These are phyloP conservation scores for Fusarium sp. DNA, from an alignment of 2,329 filamentous ascomycete species.

Conservation along the genomic window DNA sequence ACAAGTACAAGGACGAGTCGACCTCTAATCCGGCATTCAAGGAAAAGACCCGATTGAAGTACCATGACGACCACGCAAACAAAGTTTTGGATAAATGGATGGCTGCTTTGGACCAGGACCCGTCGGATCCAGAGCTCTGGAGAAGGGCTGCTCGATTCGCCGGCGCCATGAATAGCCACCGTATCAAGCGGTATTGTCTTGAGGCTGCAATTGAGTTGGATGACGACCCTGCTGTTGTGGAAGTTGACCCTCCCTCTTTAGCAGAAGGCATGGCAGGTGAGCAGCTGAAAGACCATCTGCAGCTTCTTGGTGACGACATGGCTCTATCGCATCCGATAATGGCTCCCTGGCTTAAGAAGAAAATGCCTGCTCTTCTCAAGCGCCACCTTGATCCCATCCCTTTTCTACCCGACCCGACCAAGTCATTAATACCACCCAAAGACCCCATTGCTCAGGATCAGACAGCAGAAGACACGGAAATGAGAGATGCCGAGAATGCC, in stretches of 20 bases:
- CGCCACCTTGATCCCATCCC: slow-evolving; percentile 70
- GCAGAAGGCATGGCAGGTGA: slow-evolving; percentile 72
- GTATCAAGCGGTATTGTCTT: slow-evolving; percentile 70
- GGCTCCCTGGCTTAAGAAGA: slow-evolving; percentile 64
- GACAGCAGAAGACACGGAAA: slow-evolving; percentile 25
- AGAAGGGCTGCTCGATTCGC: slow-evolving; percentile 68
- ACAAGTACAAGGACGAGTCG: slow-evolving; percentile 57
- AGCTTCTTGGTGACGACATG: slow-evolving; percentile 64
- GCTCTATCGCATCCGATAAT: slow-evolving; percentile 70
- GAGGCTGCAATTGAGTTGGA: slow-evolving; percentile 75
- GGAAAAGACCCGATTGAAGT: slow-evolving; percentile 41
- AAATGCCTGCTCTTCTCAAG: slow-evolving; percentile 62
- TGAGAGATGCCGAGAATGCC: slow-evolving; percentile 31
- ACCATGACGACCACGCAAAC: slow-evolving; percentile 49
- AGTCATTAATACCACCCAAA: slow-evolving; percentile 48
- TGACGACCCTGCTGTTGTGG: slow-evolving; percentile 70
- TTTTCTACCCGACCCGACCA: slow-evolving; percentile 66
- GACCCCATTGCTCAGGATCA: slow-evolving; percentile 24
- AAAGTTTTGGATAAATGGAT: slow-evolving; percentile 67
- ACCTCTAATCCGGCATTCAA: slow-evolving; percentile 64
- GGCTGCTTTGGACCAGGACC: slow-evolving; percentile 70
- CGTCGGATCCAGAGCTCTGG: slow-evolving; percentile 75
- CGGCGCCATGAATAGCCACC: slow-evolving; percentile 65
- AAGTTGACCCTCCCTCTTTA: slow-evolving; percentile 70
- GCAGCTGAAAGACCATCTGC: slow-evolving; percentile 66